Percentiles rank a stretch among this genome's conserved stretches.
phyloP scores from a whole-genome alignment of 768 basidiomycete genomes.

The Podaxis sp. region DNA sequence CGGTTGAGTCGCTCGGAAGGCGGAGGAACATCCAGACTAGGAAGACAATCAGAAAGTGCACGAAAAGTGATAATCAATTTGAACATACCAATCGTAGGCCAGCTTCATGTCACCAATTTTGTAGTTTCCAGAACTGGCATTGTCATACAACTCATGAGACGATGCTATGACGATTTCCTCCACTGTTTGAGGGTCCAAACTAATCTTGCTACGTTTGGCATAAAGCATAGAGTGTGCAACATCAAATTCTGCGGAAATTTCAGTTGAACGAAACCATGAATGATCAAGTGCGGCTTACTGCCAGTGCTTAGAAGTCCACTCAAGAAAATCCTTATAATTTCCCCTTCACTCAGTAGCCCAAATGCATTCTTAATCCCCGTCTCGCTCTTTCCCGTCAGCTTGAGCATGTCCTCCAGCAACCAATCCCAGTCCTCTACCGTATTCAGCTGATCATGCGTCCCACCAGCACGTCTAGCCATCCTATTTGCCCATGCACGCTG shows the following conservation, averaged over 20 bases:
- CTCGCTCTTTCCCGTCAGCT: constrained; percentile 66
- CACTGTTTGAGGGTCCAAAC: constrained; percentile 47
- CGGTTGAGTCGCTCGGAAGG: constrained; percentile 57
- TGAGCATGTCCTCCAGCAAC: constrained; percentile 88
- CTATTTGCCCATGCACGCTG: constrained; percentile 86
- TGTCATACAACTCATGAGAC: constrained; percentile 93
- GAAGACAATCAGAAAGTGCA: constrained; percentile 4
- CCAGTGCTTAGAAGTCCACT: constrained; percentile 83
- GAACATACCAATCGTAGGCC: constrained; percentile 89
- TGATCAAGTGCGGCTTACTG: constrained; percentile 54
- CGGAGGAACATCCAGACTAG: constrained; percentile 74
- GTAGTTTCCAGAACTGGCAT: constrained; percentile 89
- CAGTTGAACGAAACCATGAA: constrained; percentile 11
- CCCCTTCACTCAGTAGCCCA: constrained; percentile 66
- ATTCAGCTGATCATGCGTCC: constrained; percentile 49
- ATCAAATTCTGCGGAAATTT: constrained; percentile 50
- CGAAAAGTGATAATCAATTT: constrained; percentile 11
- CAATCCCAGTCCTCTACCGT: constrained; percentile 81
- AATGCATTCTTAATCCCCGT: constrained; percentile 74
- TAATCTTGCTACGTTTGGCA: constrained; percentile 45
- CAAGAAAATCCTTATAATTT: constrained; percentile 82
- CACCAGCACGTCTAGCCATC: constrained; percentile 74
- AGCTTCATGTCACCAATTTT: constrained; percentile 94
- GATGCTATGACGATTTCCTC: constrained; percentile 82
- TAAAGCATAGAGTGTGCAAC: constrained; percentile 64